Percentiles rank a stretch among this genome's conserved stretches.
Conservation (phyloP, 1,284 basidiomycete genomes). For the Erythrobasidium hasegawianum region DNA sequence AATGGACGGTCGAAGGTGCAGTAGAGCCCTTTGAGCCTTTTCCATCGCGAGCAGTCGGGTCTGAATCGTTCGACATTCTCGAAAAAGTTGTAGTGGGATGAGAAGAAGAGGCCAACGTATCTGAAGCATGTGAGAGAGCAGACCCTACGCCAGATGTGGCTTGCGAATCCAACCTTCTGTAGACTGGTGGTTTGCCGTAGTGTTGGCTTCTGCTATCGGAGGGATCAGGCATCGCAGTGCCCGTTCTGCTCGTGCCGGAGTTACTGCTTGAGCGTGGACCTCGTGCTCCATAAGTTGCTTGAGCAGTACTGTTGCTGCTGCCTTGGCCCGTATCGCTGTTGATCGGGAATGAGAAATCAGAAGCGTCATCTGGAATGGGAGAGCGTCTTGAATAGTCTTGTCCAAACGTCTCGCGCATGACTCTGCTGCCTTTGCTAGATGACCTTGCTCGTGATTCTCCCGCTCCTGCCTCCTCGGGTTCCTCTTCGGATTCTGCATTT, state of each 20-base stretch:
- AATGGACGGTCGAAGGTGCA: slow-evolving; percentile 18
- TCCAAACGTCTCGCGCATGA: background rate
- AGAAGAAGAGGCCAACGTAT: slow-evolving; percentile 5
- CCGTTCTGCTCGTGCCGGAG: too few relatives aligned
- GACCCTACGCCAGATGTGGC: background rate
- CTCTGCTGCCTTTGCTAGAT: too few relatives aligned
- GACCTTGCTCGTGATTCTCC: too few relatives aligned
- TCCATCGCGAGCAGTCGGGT: slow-evolving; percentile 27
- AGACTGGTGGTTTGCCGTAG: background rate
- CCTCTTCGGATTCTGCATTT: too few relatives aligned
- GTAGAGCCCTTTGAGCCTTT: slow-evolving; percentile 7
- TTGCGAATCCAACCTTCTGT: background rate
- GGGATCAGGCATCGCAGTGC: too few relatives aligned
- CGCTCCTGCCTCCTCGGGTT: too few relatives aligned
- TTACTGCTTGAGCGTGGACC: too few relatives aligned
- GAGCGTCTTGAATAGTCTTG: slow-evolving; percentile 26
- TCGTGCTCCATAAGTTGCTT: too few relatives aligned
- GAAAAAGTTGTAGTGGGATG: slow-evolving; percentile 23
- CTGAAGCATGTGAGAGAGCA: background rate
- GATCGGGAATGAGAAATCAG: slow-evolving; percentile 18
- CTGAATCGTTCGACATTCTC: slow-evolving; percentile 23
- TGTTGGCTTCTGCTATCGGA: too few relatives aligned
- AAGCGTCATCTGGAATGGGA: slow-evolving; percentile 18
- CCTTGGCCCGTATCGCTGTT: too few relatives aligned
- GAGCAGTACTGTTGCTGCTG: too few relatives aligned